phyloP scores from a whole-genome alignment of 768 basidiomycete genomes.

The Russula sp. region DNA sequence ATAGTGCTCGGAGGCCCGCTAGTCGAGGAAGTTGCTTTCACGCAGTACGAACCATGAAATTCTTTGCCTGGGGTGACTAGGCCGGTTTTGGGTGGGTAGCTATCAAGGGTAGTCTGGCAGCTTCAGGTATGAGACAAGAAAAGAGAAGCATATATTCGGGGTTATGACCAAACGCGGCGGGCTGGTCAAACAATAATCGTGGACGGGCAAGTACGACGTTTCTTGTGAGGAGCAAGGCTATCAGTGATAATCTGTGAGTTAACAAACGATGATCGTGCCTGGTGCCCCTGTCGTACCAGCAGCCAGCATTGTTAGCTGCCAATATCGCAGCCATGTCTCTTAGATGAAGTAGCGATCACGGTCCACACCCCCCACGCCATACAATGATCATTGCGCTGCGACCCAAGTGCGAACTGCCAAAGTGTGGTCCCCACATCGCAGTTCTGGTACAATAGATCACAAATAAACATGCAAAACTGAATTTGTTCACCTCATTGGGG shows the following conservation, averaged over 20 bases:
- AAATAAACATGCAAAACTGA: conserved; percentile 60
- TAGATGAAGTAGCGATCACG: conserved; percentile 28
- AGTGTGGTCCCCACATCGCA: conserved; percentile 35
- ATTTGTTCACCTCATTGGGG: conserved; percentile 15
- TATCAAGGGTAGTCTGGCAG: neutral
- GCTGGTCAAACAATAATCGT: neutral
- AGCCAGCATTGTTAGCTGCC: neutral
- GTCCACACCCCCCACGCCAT: conserved; percentile 50
- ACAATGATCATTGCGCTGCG: conserved; percentile 36
- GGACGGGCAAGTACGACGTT: neutral
- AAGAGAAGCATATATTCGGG: neutral
- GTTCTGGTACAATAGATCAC: conserved; percentile 44
- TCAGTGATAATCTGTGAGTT: neutral
- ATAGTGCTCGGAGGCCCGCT: conserved; percentile 5
- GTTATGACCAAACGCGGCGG: neutral
- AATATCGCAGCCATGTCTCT: neutral
- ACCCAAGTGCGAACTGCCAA: conserved; percentile 40
- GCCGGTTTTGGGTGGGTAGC: neutral
- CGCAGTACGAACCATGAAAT: neutral
- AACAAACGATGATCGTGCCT: conserved; percentile 1
- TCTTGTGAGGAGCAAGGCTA: neutral
- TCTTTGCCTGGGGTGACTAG: neutral
- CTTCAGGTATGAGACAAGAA: neutral
- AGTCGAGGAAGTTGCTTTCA: conserved; percentile 5
- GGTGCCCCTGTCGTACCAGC: neutral